These are phyloP conservation scores for Malus hybrid DNA, from an alignment of 331 rosid genomes.

Conservation along the genomic window DNA sequence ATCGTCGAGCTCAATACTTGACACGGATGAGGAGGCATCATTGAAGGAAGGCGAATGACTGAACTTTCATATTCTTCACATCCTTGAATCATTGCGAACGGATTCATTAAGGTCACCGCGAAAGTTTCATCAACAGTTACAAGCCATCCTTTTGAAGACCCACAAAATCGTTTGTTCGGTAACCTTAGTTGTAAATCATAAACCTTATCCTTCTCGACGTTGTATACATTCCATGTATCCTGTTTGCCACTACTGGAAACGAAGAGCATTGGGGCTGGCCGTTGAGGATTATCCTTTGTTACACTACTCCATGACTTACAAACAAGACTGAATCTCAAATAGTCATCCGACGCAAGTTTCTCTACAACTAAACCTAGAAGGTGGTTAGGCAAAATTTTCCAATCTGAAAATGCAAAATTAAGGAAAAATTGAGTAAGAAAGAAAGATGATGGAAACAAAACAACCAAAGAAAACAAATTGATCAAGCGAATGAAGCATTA, in stretches of 20 bases:
- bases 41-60: neutral
- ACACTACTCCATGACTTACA: too few species aligned
- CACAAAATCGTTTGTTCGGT: neutral
- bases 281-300: too few species aligned
- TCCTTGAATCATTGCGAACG: neutral
- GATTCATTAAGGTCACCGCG: neutral
- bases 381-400: too few species aligned
- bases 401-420: too few species aligned
- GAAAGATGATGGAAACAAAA: too few species aligned
- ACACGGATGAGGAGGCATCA: neutral
- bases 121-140: neutral
- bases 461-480: too few species aligned
- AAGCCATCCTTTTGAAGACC: neutral
- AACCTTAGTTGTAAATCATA: neutral
- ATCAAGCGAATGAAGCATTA: rapidly evolving
- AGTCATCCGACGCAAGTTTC: too few species aligned
- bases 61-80: neutral
- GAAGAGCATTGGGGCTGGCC: neutral
- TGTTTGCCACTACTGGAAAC: neutral
- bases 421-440: too few species aligned
- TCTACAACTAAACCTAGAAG: too few species aligned
- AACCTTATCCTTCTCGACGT: neutral
- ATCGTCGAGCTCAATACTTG: too few species aligned
- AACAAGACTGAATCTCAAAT: too few species aligned
- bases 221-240: neutral